Base-by-base conservation (phyloP, 192 early-diverging fungal genomes). In the Backusella circina region DNA sequence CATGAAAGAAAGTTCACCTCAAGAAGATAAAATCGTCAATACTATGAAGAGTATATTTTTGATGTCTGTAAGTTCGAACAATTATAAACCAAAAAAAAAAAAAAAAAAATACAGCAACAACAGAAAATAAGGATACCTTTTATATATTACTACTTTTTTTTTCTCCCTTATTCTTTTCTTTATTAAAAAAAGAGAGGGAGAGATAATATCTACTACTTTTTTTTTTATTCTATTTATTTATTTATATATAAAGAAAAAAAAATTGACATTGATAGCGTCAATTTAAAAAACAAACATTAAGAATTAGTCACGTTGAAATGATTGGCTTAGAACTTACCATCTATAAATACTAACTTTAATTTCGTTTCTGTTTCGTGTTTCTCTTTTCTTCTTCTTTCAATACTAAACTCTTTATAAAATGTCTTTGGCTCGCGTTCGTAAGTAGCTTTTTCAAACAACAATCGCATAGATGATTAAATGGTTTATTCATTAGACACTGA, bases 401-500 rank as follows among this genome's bases (percentile, higher is more conserved):
- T 8, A 18, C 15, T 65, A 7, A 33, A 66, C 65, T 65, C 30
- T 65, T 65, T 13, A 37, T 31, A 50, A 70, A 47, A 44, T 64
- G 33, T 75, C 74, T 50, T 32, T 75, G 28, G 2, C 65, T 26
- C 37, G 33, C 54, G 72, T 50, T 61, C 32, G 67, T 70, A 70
- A 65, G 67, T 64, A 47, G 36, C 75, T 79, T 72, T 79, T 37
- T 23, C 3, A 28, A 72, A 21, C 1, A 7, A 32, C 6, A 51
- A 16, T 9, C 8, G 28, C 7, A 31, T 0, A 35, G 3, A 3
- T n/a, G 23, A 57, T 57, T 57, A 57, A 57, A 57, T 2, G 9
- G 23, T 2, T 57, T 10, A 10, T 13, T 2, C 8, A 26, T 5
- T 72, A 78, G 74, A 87, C 38, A 93, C 91, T 72, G 67, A 74